Conservation (phyloP, 2,329 filamentous ascomycete genomes). For the Aspergillus persii region DNA sequence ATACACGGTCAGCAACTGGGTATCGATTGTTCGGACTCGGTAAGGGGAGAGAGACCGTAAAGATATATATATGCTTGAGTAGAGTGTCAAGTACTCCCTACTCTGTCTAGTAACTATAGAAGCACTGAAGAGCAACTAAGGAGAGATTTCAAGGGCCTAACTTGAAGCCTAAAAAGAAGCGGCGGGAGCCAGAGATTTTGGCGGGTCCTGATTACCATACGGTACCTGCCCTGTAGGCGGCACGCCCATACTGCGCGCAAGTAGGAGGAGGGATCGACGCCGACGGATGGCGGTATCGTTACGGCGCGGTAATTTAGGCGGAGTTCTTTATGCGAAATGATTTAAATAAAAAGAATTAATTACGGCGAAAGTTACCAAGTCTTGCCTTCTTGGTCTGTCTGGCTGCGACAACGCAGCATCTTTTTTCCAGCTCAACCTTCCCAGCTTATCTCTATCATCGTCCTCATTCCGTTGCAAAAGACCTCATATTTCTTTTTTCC, state of each 20-base stretch:
- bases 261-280: background rate
- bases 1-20: too few species aligned
- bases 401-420: constrained; percentile 22
- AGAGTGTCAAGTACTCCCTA: too few species aligned
- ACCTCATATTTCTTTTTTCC: constrained; percentile 23
- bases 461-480: constrained; percentile 7
- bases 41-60: too few species aligned
- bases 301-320: constrained; percentile 5
- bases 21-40: too few species aligned
- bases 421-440: constrained; percentile 20
- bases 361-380: too few species aligned
- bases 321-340: too few species aligned
- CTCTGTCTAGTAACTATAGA: too few species aligned
- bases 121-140: too few species aligned
- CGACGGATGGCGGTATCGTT: constrained; percentile 5
- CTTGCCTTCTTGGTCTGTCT: background rate
- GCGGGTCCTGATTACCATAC: constrained; percentile 11
- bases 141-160: background rate
- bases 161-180: constrained; percentile 26
- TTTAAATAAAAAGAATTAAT: too few species aligned
- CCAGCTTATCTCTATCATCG: constrained; percentile 18
- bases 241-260: constrained; percentile 11
- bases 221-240: constrained; percentile 10
- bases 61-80: too few species aligned
- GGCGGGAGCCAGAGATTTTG: constrained; percentile 17